Percentiles rank a stretch among this genome's conserved stretches.
phyloP scores from a whole-genome alignment of 108 stramenopile genomes.

The Cyclotella baltica region DNA sequence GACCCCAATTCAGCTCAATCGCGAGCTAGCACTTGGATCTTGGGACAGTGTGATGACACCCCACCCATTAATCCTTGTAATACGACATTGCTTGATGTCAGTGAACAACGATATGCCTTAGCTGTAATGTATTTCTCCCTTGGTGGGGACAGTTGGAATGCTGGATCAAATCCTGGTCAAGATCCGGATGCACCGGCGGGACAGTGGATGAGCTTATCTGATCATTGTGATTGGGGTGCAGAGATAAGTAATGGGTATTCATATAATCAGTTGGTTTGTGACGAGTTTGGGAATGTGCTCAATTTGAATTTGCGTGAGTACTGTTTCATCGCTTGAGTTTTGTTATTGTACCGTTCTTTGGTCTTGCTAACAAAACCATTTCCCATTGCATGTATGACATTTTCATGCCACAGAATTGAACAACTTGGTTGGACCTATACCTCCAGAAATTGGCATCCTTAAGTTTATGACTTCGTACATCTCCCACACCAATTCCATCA shows the following conservation, averaged over 20 bases:
- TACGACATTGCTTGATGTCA: slow-evolving; percentile 34
- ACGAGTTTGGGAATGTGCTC: slow-evolving; percentile 54
- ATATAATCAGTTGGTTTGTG: slow-evolving; percentile 50
- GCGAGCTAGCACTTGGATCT: slow-evolving; percentile 45
- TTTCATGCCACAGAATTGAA: slow-evolving; percentile 57
- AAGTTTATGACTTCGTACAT: slow-evolving; percentile 47
- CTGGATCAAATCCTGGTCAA: slow-evolving; percentile 41
- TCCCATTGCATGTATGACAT: too few species aligned
- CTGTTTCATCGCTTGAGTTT: not conserved
- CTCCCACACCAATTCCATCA: slow-evolving; percentile 47
- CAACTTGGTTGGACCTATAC: slow-evolving; percentile 62
- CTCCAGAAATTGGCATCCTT: slow-evolving; percentile 62
- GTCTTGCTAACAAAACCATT: too few species aligned
- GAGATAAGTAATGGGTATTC: slow-evolving; percentile 10
- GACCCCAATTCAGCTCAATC: slow-evolving; percentile 47
- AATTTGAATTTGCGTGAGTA: slow-evolving; percentile 57
- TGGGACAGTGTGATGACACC: slow-evolving; percentile 42
- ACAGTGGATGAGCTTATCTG: slow-evolving; percentile 39
- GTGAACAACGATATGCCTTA: slow-evolving; percentile 76
- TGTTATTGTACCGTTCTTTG: too few species aligned
- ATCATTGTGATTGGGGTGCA: slow-evolving; percentile 54
- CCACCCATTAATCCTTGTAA: slow-evolving; percentile 47
- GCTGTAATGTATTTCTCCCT: slow-evolving; percentile 81
- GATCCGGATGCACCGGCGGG: slow-evolving; percentile 30
- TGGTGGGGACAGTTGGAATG: slow-evolving; percentile 72